Evolutionary conservation across 805 yeast genomes (phyloP), one percentile per base, ranked within the genome.

Genomic region (Tetrapisispora pingtungensis): DNA sequence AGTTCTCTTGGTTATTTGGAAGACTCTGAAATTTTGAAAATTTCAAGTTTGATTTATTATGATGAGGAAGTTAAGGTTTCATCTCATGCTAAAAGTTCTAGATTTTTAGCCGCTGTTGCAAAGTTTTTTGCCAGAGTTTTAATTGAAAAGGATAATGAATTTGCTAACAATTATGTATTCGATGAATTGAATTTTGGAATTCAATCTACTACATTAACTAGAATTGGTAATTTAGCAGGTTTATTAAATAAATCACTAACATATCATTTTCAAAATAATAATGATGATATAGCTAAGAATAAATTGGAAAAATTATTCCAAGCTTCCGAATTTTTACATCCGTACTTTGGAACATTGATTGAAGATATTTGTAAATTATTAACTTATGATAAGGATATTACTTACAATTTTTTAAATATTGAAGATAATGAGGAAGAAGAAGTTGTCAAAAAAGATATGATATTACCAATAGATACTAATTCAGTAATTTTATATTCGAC

Each of bases 1-100:
- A 66, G 74, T 12, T 70, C 71, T 33, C 61, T 75, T 18, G 90
- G 89, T 0, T 81, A 78, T 52, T 61, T 88, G 33, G 83, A 77
- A 35, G 78, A 77, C 20, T 70, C 67, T 3, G 87, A 83, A 46
- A 62, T 73, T 33, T 52, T 67, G n/a, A 49, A 56, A 31, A 54
- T 79, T 8, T 53, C 69, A n/a, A 64, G 72, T 20, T 58, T 77
- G 36, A 58, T 71, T n/a, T 73, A 69, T 47, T 58, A 55, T 17
- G 62, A 62, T 45, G 69, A 66, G 39, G 46, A 63, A 49, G 46
- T 62, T 53, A 55, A 59, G 26, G 52, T 58, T 10, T 48, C 61
- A 2, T 62, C 56, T 42, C 57, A 52, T n/a, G 57, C 63, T 36
- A 64, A 59, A 36, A 59, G 55, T 42, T 56, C 59, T 7, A 61